phyloP scores from a whole-genome alignment of 1,284 basidiomycete genomes.

The Agroathelia rolfsii region DNA sequence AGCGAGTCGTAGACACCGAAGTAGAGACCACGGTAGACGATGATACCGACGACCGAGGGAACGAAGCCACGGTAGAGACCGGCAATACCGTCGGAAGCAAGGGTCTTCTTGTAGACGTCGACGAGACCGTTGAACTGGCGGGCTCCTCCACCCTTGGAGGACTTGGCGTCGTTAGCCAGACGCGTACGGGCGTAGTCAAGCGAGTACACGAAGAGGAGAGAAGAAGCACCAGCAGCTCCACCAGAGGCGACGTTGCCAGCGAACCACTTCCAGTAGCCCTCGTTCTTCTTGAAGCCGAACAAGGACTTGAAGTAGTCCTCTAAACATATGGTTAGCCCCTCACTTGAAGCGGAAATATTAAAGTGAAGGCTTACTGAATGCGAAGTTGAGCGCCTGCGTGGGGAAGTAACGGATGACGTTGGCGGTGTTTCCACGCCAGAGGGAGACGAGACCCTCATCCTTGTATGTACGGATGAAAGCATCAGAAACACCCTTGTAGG shows the following conservation, averaged over 20 bases:
- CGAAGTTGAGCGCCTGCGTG: constrained; percentile 92
- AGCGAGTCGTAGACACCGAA: constrained; percentile 93
- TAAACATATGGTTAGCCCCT: constrained; percentile 19
- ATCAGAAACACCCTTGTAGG: constrained; percentile 91
- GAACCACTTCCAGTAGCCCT: constrained; percentile 88
- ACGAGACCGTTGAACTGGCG: constrained; percentile 95
- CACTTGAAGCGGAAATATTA: too few relatives aligned
- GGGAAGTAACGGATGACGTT: constrained; percentile 99
- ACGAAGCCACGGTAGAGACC: constrained; percentile 95
- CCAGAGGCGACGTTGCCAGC: constrained; percentile 91
- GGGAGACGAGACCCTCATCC: constrained; percentile 84
- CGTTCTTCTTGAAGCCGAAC: constrained; percentile 85
- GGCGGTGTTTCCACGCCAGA: constrained; percentile 96
- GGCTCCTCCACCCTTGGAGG: constrained; percentile 79
- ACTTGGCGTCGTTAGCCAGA: constrained; percentile 95
- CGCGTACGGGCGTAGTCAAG: constrained; percentile 96
- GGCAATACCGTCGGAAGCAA: constrained; percentile 80
- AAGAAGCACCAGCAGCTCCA: constrained; percentile 95
- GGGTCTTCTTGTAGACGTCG: constrained; percentile 91
- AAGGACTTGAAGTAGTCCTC: constrained; percentile 97
- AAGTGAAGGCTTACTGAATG: constrained; percentile 73
- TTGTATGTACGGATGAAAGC: constrained; percentile 82
- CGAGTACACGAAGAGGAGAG: constrained; percentile 95
- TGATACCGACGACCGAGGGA: constrained; percentile 90
- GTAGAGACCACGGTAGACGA: constrained; percentile 95